These are phyloP conservation scores for Lichtheimia ornata DNA, from an alignment of 371 early-diverging fungal genomes.

Conservation along the genomic window DNA sequence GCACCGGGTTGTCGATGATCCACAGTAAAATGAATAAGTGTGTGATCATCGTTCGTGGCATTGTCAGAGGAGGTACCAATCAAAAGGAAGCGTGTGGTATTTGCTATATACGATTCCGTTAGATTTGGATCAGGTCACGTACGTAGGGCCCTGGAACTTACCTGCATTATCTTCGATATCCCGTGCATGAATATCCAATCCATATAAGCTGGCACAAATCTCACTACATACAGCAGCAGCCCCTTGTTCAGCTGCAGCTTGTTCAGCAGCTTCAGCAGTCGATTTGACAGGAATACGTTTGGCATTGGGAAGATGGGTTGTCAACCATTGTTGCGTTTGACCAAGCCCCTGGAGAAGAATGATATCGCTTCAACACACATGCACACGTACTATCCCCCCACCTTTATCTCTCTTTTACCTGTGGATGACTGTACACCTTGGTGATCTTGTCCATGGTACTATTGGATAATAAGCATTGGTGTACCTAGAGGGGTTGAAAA, in stretches of 20 bases:
- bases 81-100: constrained; percentile 90
- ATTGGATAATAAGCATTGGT: constrained; percentile 82
- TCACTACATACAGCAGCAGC: constrained; percentile 86
- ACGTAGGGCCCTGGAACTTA: background rate
- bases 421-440: constrained; percentile 90
- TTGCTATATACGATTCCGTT: constrained; percentile 48
- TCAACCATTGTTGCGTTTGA: constrained; percentile 81
- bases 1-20: constrained; percentile 92
- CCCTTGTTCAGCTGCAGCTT: constrained; percentile 77
- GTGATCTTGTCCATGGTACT: constrained; percentile 62
- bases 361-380: background rate
- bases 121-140: no score
- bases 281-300: constrained; percentile 79
- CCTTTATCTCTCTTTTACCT: constrained; percentile 49
- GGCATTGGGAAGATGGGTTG: constrained; percentile 68
- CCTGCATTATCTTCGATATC: constrained; percentile 72
- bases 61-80: constrained; percentile 74
- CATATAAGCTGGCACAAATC: constrained; percentile 83
- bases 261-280: constrained; percentile 87
- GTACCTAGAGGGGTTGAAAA: constrained; percentile 32
- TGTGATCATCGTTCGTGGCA: constrained; percentile 78
- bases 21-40: constrained; percentile 80
- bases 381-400: no score
- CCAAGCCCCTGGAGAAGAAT: constrained; percentile 70
- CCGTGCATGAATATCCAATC: constrained; percentile 69